Evolutionary conservation across 345 rosid species (phyloP).

Genomic region (Cardamine occulta): DNA sequence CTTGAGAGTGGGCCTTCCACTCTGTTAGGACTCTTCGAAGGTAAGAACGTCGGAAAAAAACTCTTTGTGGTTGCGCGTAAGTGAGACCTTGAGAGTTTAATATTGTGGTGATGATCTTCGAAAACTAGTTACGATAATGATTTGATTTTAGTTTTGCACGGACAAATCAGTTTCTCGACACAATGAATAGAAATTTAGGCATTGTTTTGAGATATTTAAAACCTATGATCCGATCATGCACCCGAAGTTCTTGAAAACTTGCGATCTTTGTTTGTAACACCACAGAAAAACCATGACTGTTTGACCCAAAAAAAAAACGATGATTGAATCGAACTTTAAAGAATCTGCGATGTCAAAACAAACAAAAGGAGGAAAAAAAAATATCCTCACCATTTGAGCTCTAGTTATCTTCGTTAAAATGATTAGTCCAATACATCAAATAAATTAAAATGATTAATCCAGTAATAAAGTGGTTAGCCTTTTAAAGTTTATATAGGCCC

Average conservation of each 20-base stretch:
- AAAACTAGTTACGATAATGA: not conserved
- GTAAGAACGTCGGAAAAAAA: slow-evolving; percentile 37
- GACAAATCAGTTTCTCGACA: not conserved
- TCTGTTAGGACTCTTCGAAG: slow-evolving; percentile 33
- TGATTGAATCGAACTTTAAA: too few species aligned
- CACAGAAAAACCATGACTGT: too few species aligned
- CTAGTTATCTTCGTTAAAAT: too few species aligned
- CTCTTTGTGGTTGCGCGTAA: slow-evolving; percentile 34
- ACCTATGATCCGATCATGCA: too few species aligned
- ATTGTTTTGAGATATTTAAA: not conserved
- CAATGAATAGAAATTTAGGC: not conserved
- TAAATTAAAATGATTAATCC: too few species aligned
- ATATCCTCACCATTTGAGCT: too few species aligned
- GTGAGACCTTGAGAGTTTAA: not conserved
- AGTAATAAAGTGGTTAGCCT: not conserved
- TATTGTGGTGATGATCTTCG: not conserved
- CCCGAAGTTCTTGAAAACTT: too few species aligned
- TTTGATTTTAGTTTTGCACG: not conserved
- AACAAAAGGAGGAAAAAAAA: too few species aligned
- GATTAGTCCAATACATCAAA: too few species aligned
- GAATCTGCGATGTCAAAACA: too few species aligned
- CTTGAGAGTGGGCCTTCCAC: slow-evolving; percentile 46
- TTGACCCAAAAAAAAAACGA: too few species aligned
- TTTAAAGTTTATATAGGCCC: not conserved
- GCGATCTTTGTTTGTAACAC: too few species aligned